A percentile compares a stretch with the other conserved stretches of the same genome.
Evolutionary conservation across 2,329 filamentous ascomycete species (phyloP).

Genomic region (Blumeria hordei): DNA sequence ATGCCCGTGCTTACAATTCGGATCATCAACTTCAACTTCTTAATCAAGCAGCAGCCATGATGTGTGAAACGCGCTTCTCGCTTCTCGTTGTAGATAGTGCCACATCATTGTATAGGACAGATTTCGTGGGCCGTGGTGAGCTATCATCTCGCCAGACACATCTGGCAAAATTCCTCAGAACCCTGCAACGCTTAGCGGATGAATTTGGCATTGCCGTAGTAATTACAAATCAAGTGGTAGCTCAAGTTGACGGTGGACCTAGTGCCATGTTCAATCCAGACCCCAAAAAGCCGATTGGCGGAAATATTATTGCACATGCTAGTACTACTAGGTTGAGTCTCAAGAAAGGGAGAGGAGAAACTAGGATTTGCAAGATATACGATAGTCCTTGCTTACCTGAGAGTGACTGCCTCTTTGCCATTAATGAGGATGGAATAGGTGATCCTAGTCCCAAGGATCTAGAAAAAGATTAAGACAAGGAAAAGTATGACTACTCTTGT

Average conservation of each 20-base stretch:
- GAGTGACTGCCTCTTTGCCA: slow-evolving; percentile 89
- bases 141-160: slow-evolving; percentile 82
- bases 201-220: slow-evolving; percentile 93
- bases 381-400: slow-evolving; percentile 94
- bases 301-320: slow-evolving; percentile 95
- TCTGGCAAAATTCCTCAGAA: slow-evolving; percentile 71
- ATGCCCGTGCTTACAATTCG: slow-evolving; percentile 93
- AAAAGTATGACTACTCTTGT: not conserved
- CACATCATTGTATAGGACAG: slow-evolving; percentile 82
- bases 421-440: slow-evolving; percentile 88
- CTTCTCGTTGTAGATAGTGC: slow-evolving; percentile 89
- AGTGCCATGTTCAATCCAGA: slow-evolving; percentile 98
- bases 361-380: slow-evolving; percentile 95
- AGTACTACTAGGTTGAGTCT: slow-evolving; percentile 84
- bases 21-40: slow-evolving; percentile 91
- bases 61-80: slow-evolving; percentile 97
- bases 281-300: slow-evolving; percentile 95
- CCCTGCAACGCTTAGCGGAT: slow-evolving; percentile 51
- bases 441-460: slow-evolving; percentile 89
- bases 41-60: slow-evolving; percentile 91
- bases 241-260: slow-evolving; percentile 88
- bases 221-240: slow-evolving; percentile 96
- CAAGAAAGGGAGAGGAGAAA: slow-evolving; percentile 89
- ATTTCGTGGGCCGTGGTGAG: slow-evolving; percentile 91
- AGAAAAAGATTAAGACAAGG: slow-evolving; percentile 40